A percentile compares a stretch with the other conserved stretches of the same genome.
These are phyloP conservation scores for Lasiodiplodia sp. DNA, from an alignment of 2,329 filamentous ascomycete genomes.

Conservation along the genomic window DNA sequence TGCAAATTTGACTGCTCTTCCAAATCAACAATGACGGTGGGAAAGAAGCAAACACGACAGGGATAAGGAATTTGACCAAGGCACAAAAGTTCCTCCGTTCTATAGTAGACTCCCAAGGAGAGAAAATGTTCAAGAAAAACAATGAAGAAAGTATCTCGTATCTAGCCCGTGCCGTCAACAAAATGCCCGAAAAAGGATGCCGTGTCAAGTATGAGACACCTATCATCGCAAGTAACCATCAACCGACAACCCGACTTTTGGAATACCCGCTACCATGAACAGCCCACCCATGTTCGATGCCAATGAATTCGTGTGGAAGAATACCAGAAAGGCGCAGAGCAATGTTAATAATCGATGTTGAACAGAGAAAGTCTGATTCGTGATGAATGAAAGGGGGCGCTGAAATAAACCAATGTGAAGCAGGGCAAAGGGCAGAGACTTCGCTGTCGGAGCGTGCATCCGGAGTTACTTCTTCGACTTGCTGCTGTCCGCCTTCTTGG, in stretches of 20 bases:
- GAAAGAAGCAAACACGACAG: not conserved
- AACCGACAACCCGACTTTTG: not conserved
- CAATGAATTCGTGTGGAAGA: not conserved
- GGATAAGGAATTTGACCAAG: not conserved
- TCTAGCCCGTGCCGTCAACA: not conserved
- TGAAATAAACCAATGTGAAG: not conserved
- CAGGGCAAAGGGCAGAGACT: not conserved
- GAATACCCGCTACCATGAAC: not conserved
- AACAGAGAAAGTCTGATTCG: not conserved
- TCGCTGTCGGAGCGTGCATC: not conserved
- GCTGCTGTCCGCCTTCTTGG: not conserved
- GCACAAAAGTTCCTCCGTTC: not conserved
- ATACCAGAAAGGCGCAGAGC: not conserved
- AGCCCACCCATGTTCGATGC: not conserved
- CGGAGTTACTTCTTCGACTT: not conserved
- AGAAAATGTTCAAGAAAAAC: not conserved
- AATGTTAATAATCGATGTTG: not conserved
- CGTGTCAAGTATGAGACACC: not conserved
- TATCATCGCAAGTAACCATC: not conserved
- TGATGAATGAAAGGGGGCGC: not conserved
- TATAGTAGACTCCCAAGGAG: not conserved
- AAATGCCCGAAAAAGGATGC: not conserved
- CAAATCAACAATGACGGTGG: not conserved
- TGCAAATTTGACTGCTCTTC: not conserved
- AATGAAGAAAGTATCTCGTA: not conserved